phyloP scores from a whole-genome alignment of 306 rosid species.

The Phaseolus lunatus region DNA sequence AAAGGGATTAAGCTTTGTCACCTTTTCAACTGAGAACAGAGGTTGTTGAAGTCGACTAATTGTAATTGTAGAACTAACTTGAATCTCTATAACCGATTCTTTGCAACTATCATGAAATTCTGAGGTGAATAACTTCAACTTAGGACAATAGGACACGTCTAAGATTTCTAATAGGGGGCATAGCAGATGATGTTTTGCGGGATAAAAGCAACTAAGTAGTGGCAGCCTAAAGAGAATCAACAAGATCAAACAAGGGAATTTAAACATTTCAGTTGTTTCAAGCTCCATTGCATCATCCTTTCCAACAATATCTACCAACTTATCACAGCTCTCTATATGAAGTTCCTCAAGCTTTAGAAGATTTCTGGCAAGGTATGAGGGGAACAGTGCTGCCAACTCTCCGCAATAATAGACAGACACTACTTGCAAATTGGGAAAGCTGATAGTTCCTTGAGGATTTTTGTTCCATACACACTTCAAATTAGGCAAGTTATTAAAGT shows the following conservation, averaged over 20 bases:
- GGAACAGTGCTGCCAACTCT: not conserved
- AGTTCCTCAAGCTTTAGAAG: not conserved
- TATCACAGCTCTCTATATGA: not conserved
- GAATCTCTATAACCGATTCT: not conserved
- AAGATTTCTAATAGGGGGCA: not conserved
- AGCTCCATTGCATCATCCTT: not conserved
- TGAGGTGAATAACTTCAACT: not conserved
- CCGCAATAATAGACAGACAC: not conserved
- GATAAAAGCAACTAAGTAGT: not conserved
- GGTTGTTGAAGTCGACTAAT: not conserved
- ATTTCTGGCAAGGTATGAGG: not conserved
- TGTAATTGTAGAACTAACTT: too few species aligned
- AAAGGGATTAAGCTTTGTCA: too few species aligned
- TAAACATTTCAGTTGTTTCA: not conserved
- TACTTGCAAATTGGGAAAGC: slow-evolving; percentile 21
- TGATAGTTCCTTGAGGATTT: not conserved
- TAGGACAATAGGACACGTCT: not conserved
- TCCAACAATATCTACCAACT: slow-evolving; percentile 15
- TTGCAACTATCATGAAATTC: not conserved
- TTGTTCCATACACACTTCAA: not conserved
- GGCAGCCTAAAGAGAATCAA: not conserved
- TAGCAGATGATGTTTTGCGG: not conserved
- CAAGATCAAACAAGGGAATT: not conserved
- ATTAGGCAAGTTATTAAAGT: not conserved
- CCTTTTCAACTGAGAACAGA: not conserved